Evolutionary conservation across 768 basidiomycete species (phyloP).

Genomic region (Leccinum pellstonianum): DNA sequence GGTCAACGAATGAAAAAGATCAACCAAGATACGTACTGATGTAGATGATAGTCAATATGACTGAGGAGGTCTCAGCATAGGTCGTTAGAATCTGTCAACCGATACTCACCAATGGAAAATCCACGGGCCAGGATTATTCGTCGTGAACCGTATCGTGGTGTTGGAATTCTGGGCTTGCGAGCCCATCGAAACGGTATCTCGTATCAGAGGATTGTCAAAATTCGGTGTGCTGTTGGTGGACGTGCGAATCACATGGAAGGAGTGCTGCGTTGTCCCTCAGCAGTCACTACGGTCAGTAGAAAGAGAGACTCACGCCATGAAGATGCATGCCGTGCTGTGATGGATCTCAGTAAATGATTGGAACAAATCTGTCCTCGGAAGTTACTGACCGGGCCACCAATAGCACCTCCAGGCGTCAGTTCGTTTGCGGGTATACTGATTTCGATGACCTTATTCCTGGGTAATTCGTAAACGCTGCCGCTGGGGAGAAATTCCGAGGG

Average conservation of each 20-base stretch:
- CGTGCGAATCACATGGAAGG: conserved; percentile 39
- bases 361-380: not conserved
- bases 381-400: conserved; percentile 36
- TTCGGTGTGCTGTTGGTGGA: conserved; percentile 33
- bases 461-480: conserved; percentile 47
- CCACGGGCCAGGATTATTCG: conserved; percentile 69
- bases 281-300: not conserved
- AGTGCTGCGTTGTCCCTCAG: conserved; percentile 28
- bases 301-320: conserved; percentile 35
- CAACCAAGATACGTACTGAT: conserved; percentile 14
- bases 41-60: conserved; percentile 34
- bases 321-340: conserved; percentile 40
- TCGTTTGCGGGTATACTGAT: conserved; percentile 45
- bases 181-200: conserved; percentile 37
- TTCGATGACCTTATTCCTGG: conserved; percentile 48
- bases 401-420: conserved; percentile 30
- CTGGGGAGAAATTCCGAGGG: conserved; percentile 48
- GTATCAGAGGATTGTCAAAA: conserved; percentile 37
- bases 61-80: conserved; percentile 14
- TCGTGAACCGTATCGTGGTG: conserved; percentile 57
- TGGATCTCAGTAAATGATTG: not conserved
- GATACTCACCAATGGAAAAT: conserved; percentile 40
- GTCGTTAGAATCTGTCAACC: not conserved
- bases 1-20: conserved; percentile 6
- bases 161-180: conserved; percentile 36